phyloP scores from a whole-genome alignment of 106 monocot genomes.

The Dendrobium nobile region DNA sequence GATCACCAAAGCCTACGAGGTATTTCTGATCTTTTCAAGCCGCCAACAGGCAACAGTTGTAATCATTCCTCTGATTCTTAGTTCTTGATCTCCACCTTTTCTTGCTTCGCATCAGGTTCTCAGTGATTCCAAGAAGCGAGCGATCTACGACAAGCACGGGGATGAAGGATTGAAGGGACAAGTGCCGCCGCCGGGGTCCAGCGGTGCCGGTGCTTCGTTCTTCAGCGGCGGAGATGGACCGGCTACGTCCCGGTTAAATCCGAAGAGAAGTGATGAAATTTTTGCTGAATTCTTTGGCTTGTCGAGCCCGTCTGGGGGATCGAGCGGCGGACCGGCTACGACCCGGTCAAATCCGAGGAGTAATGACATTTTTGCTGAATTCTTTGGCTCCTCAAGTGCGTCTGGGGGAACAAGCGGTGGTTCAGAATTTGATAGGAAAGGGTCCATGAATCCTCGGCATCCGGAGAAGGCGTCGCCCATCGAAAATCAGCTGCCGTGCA shows the following conservation, averaged over 20 bases:
- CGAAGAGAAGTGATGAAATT: conserved; percentile 38
- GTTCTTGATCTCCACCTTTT: not conserved
- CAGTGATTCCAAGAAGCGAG: conserved; percentile 72
- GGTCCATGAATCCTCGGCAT: not conserved
- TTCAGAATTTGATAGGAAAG: no score
- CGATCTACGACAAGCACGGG: conserved; percentile 57
- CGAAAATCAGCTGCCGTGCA: conserved; percentile 54
- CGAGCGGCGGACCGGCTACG: conserved; percentile 23
- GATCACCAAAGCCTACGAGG: conserved; percentile 89
- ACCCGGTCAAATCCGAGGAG: conserved; percentile 15
- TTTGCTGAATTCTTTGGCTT: conserved; percentile 34
- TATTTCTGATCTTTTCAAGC: not conserved
- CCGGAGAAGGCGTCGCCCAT: conserved; percentile 44
- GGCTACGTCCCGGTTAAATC: conserved; percentile 43
- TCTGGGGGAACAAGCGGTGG: no score
- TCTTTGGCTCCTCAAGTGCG: not conserved
- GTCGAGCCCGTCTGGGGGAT: conserved; percentile 46
- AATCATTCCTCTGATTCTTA: not conserved
- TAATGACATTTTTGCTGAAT: conserved; percentile 12
- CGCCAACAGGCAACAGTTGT: not conserved
- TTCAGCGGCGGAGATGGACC: conserved; percentile 24
- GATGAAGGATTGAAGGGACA: conserved; percentile 68
- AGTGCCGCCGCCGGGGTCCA: conserved; percentile 33
- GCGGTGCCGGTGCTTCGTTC: conserved; percentile 14
- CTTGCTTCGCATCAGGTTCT: conserved; percentile 39